Evolutionary conservation across 2,329 filamentous ascomycete species (phyloP).

Genomic region (Sporothrix globosa): DNA sequence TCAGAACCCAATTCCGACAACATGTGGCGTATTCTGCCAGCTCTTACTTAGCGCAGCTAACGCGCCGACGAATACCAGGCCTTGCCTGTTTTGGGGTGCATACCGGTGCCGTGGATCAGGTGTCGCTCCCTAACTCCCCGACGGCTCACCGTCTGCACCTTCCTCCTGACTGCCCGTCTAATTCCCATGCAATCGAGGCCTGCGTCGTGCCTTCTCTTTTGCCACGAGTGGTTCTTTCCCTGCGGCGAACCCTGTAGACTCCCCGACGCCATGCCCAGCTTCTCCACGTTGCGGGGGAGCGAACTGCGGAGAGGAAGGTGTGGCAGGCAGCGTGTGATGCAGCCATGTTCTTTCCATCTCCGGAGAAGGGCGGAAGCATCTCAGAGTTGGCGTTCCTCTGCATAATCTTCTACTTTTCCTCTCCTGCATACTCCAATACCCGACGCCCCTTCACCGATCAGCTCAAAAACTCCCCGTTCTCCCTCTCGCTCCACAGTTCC

Average conservation of each 20-base stretch:
- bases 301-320: constrained; percentile 7
- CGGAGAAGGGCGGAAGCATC: neutral
- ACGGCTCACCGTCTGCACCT: constrained; percentile 1
- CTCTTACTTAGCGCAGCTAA: neutral
- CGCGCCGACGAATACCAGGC: neutral
- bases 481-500: neutral
- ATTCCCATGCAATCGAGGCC: constrained; percentile 6
- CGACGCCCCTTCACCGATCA: neutral
- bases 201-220: constrained; percentile 4
- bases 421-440: neutral
- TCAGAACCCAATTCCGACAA: too few relatives aligned
- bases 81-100: neutral
- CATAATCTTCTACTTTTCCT: neutral
- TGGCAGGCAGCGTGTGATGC: neutral
- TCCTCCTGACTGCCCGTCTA: neutral
- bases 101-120: too few relatives aligned
- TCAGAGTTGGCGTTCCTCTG: neutral
- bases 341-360: neutral
- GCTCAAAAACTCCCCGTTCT: constrained; percentile 15
- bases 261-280: neutral
- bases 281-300: constrained; percentile 9
- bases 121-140: constrained; percentile 7
- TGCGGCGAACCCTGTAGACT: neutral
- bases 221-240: neutral
- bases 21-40: too few relatives aligned